These are phyloP conservation scores for Lactifluus subvellereus DNA, from an alignment of 768 basidiomycete species.

Conservation along the genomic window DNA sequence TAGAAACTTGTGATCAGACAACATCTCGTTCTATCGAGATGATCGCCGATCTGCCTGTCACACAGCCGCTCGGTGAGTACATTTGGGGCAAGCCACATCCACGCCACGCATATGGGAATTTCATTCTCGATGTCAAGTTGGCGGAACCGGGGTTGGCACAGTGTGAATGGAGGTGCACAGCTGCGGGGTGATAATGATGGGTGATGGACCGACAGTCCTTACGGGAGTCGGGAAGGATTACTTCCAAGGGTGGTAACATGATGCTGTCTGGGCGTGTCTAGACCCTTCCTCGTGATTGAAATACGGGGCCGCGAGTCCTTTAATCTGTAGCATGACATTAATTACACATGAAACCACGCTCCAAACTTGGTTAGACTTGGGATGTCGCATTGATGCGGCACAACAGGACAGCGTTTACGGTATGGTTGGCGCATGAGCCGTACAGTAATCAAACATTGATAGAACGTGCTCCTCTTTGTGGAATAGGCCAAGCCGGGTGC, in stretches of 20 bases:
- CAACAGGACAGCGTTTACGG: background rate
- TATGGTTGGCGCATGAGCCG: background rate
- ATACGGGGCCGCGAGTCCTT: background rate
- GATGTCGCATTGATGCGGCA: slow-evolving; percentile 3
- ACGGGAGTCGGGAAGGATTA: background rate
- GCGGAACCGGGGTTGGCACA: slow-evolving; percentile 2
- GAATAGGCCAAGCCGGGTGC: background rate
- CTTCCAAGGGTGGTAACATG: background rate
- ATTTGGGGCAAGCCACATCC: background rate
- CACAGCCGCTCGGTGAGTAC: slow-evolving; percentile 1
- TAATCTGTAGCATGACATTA: slow-evolving; percentile 4
- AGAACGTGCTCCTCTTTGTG: background rate
- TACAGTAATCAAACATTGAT: background rate
- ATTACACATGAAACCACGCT: background rate
- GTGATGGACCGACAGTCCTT: background rate
- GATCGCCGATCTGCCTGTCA: slow-evolving; percentile 5
- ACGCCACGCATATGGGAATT: background rate
- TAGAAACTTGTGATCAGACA: background rate
- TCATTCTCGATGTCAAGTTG: background rate
- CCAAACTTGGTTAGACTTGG: slow-evolving; percentile 3
- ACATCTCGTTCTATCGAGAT: background rate
- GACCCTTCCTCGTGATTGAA: background rate
- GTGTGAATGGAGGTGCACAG: background rate
- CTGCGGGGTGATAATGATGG: background rate
- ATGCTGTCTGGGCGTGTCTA: background rate